Conservation (phyloP, 352 stramenopile genomes). For the Vaucheria bursata region DNA sequence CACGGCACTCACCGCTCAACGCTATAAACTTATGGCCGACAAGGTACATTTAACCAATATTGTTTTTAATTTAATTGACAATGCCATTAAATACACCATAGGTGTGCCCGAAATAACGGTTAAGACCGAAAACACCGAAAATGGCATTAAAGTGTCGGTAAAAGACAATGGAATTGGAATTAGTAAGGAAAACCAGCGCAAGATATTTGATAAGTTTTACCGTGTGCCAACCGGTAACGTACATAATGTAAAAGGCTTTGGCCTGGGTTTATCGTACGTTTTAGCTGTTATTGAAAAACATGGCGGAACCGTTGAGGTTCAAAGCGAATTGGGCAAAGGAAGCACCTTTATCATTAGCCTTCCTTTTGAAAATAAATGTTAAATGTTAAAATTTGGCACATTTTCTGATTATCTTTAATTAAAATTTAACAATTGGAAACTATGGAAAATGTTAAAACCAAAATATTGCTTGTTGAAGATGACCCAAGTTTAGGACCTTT, state of each 20-base stretch:
- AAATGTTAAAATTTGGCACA: too few relatives aligned
- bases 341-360: neutral
- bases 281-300: neutral
- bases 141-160: neutral
- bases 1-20: neutral
- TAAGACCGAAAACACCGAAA: neutral
- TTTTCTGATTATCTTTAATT: too few relatives aligned
- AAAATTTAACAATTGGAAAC: too few relatives aligned
- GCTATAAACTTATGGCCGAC: neutral
- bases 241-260: slow-evolving; percentile 1
- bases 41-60: neutral
- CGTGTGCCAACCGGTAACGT: neutral
- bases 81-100: neutral
- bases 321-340: neutral
- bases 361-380: neutral
- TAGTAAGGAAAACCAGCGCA: neutral
- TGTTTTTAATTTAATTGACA: neutral
- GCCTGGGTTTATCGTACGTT: neutral
- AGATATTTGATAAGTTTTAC: slow-evolving; percentile 1
- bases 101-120: neutral
- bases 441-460: too few relatives aligned
- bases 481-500: neutral
- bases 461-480: neutral
- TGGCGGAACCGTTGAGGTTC: neutral
- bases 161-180: neutral